A percentile compares a stretch with the other conserved stretches of the same genome.
Evolutionary conservation across 1,284 basidiomycete genomes (phyloP).

Genomic region (Leccinum fallax): DNA sequence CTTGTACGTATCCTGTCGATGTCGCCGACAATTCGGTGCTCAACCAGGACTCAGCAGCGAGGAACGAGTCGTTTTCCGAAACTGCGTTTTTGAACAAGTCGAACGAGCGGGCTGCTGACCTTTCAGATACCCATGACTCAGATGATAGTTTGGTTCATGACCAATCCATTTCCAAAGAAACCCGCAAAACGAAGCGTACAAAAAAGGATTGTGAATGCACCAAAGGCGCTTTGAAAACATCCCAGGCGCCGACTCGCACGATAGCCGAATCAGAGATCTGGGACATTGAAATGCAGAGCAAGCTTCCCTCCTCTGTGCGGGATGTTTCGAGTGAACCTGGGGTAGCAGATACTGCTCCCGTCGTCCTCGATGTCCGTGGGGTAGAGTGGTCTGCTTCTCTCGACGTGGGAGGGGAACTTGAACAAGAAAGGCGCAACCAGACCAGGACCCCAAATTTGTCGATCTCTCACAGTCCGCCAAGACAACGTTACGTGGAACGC

Average conservation of each 20-base stretch:
- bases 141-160: slow-evolving; percentile 7
- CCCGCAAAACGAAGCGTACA: slow-evolving; percentile 4
- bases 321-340: slow-evolving; percentile 14
- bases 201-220: slow-evolving; percentile 2
- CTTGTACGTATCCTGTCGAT: slow-evolving; percentile 14
- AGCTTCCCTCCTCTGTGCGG: slow-evolving; percentile 25
- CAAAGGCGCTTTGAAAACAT: background rate
- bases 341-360: slow-evolving; percentile 15
- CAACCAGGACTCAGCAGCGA: slow-evolving; percentile 16
- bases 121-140: slow-evolving; percentile 7
- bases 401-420: background rate
- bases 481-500: background rate
- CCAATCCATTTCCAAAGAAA: slow-evolving; percentile 1
- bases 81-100: slow-evolving; percentile 47
- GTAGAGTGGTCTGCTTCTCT: slow-evolving; percentile 27
- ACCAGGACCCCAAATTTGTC: background rate
- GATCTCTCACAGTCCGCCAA: background rate
- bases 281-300: slow-evolving; percentile 61
- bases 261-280: slow-evolving; percentile 54
- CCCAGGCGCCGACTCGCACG: background rate
- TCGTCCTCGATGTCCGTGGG: slow-evolving; percentile 24
- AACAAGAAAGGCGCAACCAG: background rate
- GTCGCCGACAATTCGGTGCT: slow-evolving; percentile 2
- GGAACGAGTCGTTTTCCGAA: slow-evolving; percentile 50
- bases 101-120: slow-evolving; percentile 8